Percentiles rank a stretch among this genome's conserved stretches.
These are phyloP conservation scores for Glonium stellatum DNA, from an alignment of 495 filamentous ascomycete genomes.

Conservation along the genomic window DNA sequence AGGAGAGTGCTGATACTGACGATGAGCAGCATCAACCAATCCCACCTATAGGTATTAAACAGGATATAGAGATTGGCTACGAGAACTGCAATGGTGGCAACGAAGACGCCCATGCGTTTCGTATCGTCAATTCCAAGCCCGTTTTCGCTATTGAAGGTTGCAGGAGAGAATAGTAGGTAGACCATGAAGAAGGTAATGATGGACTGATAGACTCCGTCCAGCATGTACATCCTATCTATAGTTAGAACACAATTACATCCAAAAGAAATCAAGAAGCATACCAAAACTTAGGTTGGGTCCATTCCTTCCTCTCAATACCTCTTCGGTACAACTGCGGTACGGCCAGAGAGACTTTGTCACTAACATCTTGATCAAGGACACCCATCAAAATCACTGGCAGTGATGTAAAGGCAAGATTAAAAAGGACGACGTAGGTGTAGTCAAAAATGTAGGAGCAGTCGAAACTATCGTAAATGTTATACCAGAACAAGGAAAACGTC, in stretches of 20 bases:
- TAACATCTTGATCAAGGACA: constrained; percentile 95
- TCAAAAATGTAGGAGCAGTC: constrained; percentile 96
- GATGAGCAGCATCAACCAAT: constrained; percentile 85
- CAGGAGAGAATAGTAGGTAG: constrained; percentile 65
- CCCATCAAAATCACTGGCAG: constrained; percentile 94
- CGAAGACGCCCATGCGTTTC: constrained; percentile 73
- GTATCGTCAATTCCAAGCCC: constrained; percentile 70
- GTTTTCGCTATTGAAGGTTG: constrained; percentile 56
- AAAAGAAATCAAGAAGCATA: constrained; percentile 38
- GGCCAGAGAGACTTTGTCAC: constrained; percentile 84
- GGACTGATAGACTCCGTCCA: constrained; percentile 91
- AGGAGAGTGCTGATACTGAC: constrained; percentile 73
- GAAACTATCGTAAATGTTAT: constrained; percentile 89
- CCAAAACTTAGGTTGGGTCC: constrained; percentile 97
- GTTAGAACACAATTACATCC: constrained; percentile 31
- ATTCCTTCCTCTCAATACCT: constrained; percentile 94
- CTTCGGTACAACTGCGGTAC: constrained; percentile 93
- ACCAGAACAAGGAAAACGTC: constrained; percentile 98
- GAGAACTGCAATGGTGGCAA: constrained; percentile 68
- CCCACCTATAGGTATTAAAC: constrained; percentile 95
- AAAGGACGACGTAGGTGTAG: constrained; percentile 92
- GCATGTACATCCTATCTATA: constrained; percentile 74
- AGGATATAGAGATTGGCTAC: constrained; percentile 90
- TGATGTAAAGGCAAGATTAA: constrained; percentile 96
- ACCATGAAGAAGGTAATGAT: constrained; percentile 89